Percentiles rank a stretch among this genome's conserved stretches.
Evolutionary conservation across 2,329 filamentous ascomycete genomes (phyloP).

Genomic region (Paraconiothyrium sp.): DNA sequence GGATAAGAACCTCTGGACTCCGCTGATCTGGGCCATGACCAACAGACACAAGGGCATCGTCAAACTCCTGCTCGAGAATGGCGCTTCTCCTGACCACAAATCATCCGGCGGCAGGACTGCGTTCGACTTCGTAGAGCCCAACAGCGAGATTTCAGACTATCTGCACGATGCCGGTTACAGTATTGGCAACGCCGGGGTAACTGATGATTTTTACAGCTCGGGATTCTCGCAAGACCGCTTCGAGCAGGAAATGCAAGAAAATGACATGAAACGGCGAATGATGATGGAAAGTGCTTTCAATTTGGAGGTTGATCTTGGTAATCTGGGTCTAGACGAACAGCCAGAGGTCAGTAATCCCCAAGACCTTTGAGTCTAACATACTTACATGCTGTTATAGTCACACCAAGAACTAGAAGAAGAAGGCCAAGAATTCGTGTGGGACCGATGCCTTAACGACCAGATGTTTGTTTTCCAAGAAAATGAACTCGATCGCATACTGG

Average conservation of each 20-base stretch:
- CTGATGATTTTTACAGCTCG: conserved; percentile 92
- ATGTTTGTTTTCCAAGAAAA: conserved; percentile 99
- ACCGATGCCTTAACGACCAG: conserved; percentile 91
- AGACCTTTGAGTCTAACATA: conserved; percentile 19
- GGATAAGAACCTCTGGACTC: conserved; percentile 96
- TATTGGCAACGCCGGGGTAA: conserved; percentile 80
- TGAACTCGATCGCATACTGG: conserved; percentile 89
- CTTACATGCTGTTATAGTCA: conserved; percentile 39
- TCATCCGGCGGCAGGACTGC: conserved; percentile 93
- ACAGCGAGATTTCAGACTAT: conserved; percentile 97
- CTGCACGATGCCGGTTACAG: conserved; percentile 93
- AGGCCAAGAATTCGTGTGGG: conserved; percentile 95
- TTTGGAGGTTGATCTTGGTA: conserved; percentile 93
- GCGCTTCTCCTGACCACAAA: conserved; percentile 94
- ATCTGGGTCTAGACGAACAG: conserved; percentile 93
- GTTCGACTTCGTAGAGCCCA: conserved; percentile 92
- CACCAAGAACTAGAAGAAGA: conserved; percentile 87
- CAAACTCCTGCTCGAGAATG: conserved; percentile 89
- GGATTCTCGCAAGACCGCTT: conserved; percentile 94
- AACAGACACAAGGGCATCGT: conserved; percentile 97
- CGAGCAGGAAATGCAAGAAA: conserved; percentile 97
- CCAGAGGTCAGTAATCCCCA: conserved; percentile 73
- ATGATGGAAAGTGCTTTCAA: conserved; percentile 99
- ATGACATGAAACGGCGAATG: conserved; percentile 93
- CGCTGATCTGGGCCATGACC: conserved; percentile 99